phyloP scores from a whole-genome alignment of 192 early-diverging fungal genomes.

The Chytriomyces sp. region DNA sequence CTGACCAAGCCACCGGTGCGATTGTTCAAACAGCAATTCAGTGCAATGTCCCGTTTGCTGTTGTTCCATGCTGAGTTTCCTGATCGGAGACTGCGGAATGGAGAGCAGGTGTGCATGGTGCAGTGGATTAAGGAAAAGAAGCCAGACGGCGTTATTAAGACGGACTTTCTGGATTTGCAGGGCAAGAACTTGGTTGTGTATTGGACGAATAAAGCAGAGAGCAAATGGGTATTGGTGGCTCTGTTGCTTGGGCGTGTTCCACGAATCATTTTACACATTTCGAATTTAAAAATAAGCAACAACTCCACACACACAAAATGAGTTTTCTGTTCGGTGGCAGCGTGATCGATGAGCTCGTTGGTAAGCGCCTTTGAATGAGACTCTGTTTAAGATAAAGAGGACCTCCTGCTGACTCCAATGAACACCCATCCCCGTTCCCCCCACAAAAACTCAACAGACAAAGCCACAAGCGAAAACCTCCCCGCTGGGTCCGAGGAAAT shows the following conservation, averaged over 20 bases:
- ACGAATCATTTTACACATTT: too few relatives aligned
- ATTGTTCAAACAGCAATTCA: conserved; percentile 59
- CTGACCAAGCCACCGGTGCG: conserved; percentile 66
- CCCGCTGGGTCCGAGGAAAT: conserved; percentile 87
- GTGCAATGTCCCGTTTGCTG: conserved; percentile 56
- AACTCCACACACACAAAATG: conserved; percentile 18
- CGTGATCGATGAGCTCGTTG: conserved; percentile 50
- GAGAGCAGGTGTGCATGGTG: conserved; percentile 18
- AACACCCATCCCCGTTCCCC: not conserved
- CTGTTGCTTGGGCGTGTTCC: too few relatives aligned
- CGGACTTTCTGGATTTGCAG: conserved; percentile 24
- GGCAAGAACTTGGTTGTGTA: not conserved
- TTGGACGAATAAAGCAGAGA: too few relatives aligned
- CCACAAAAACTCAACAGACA: not conserved
- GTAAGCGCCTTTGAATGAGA: conserved; percentile 18
- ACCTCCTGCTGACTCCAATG: not conserved
- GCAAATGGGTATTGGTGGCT: too few relatives aligned
- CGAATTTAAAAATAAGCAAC: not conserved
- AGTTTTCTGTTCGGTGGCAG: conserved; percentile 45
- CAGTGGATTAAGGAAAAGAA: conserved; percentile 31
- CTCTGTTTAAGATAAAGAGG: not conserved
- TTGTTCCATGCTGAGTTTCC: conserved; percentile 63
- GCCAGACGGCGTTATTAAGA: not conserved
- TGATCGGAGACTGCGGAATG: conserved; percentile 44
- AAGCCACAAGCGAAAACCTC: conserved; percentile 87